Base-by-base conservation (phyloP, 345 rosid species). In the Salix arbutifolia region DNA sequence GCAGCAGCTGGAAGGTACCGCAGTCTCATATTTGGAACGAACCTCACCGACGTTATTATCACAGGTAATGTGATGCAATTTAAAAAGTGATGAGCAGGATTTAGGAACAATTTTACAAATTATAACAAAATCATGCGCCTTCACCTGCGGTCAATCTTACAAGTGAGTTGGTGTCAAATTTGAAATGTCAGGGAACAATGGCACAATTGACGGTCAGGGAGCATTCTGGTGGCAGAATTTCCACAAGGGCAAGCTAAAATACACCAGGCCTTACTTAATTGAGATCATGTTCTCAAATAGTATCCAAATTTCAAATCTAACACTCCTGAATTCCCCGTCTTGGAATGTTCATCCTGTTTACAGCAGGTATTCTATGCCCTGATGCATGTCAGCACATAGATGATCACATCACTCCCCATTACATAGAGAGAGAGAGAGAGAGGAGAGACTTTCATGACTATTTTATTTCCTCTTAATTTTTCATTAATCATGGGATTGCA, bases 321-420 rank as follows among this genome's bases (percentile, higher is more conserved):
- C 97, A 61, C 90, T 94, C 78, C 80, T 94, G 23, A 89, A 94
- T 80, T 88, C 97, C 18, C 98, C 98, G 4, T 87, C 94, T 5
- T 94, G 98, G 98, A 92, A 91, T 73, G 87, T 94, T 67, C 98
- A 94, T 83, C 98, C 97, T 44, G 91, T 92, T 16, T 94, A 94
- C 76, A 90, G 96, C 88, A 90, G 97, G 98, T 93, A 73, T 5
- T 33, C 13, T 11, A 52, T 64, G 12, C 26, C 44, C 18, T 53
- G 2, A 17, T 52, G 25, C 3, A 9, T 46, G 33, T 18, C 5
- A 8, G 31, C 56, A 30, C 13, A 11, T 42, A 28, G 6, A 28
- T 17, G 42, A 11, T 14, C n/a, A 30, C n/a, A 8, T 16, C 35
- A 5, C 23, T 16, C 21, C 4, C 16, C 5, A 8, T 2, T 17